A percentile compares a stretch with the other conserved stretches of the same genome.
These are phyloP conservation scores for Eucalyptus sp. DNA, from an alignment of 345 rosid genomes.

Conservation along the genomic window DNA sequence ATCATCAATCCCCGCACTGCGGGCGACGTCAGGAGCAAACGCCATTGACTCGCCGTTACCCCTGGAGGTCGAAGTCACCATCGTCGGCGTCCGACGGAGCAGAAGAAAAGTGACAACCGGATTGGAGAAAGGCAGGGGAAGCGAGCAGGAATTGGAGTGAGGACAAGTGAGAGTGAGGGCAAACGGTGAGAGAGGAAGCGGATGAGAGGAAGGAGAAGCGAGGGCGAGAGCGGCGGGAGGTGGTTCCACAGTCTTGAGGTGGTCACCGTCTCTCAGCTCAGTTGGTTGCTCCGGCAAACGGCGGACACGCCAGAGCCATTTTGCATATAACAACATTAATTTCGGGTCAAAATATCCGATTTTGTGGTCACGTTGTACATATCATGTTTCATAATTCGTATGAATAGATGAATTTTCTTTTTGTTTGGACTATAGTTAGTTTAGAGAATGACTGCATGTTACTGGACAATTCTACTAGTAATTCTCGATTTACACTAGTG, in stretches of 20 bases:
- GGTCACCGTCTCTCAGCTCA: not conserved
- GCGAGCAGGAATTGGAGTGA: not conserved
- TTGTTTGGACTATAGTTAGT: not conserved
- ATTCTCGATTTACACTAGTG: not conserved
- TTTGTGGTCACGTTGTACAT: not conserved
- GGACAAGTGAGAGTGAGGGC: not conserved
- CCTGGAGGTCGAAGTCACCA: not conserved
- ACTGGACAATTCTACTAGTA: not conserved
- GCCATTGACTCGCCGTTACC: not conserved
- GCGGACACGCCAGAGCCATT: too few species aligned
- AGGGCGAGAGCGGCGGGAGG: not conserved
- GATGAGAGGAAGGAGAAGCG: not conserved
- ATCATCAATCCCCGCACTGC: not conserved
- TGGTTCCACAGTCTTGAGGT: slow-evolving; percentile 24
- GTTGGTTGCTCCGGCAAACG: not conserved
- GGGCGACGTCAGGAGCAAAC: too few species aligned
- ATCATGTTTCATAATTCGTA: not conserved
- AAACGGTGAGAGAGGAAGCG: not conserved
- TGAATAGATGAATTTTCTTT: not conserved
- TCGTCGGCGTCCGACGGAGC: not conserved
- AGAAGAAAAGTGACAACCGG: not conserved
- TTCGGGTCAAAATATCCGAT: not conserved
- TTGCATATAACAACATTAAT: not conserved
- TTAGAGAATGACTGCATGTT: too few species aligned
- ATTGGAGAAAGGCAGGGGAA: not conserved